Evolutionary conservation across 164 flowering plant species (phyloP).

Genomic region (Hamamelis virginiana): DNA sequence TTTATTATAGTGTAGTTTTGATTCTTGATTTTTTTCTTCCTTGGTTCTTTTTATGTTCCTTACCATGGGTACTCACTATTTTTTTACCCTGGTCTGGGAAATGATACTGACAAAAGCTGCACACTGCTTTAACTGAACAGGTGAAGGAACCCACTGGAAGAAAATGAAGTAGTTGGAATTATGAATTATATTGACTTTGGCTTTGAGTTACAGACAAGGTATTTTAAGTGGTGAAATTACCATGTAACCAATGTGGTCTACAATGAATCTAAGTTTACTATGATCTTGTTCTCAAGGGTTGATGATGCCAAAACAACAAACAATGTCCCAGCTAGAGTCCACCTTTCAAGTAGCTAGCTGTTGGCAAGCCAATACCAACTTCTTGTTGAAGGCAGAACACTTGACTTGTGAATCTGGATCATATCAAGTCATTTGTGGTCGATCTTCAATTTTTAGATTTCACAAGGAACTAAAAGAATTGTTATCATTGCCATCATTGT

Average conservation of each 20-base stretch:
- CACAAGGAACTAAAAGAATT: too few species aligned
- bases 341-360: conserved; percentile 81
- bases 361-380: conserved; percentile 99
- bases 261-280: conserved; percentile 1
- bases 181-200: conserved; percentile 96
- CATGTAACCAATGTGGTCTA: not conserved
- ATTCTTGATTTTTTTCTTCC: too few species aligned
- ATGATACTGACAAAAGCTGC: not conserved
- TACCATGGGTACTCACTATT: too few species aligned
- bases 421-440: too few species aligned
- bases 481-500: too few species aligned
- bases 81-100: too few species aligned
- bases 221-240: conserved; percentile 14
- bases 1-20: too few species aligned
- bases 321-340: conserved; percentile 52
- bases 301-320: conserved; percentile 50
- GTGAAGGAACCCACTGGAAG: conserved; percentile 92
- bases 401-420: not conserved
- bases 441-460: too few species aligned
- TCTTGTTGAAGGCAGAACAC: conserved; percentile 69
- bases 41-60: too few species aligned
- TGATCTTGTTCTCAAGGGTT: conserved; percentile 33
- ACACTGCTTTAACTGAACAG: conserved; percentile 37
- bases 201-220: conserved; percentile 87
- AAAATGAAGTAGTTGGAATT: conserved; percentile 76